Conservation (phyloP, 208 protist species). For the Naegleria lovaniensis region DNA sequence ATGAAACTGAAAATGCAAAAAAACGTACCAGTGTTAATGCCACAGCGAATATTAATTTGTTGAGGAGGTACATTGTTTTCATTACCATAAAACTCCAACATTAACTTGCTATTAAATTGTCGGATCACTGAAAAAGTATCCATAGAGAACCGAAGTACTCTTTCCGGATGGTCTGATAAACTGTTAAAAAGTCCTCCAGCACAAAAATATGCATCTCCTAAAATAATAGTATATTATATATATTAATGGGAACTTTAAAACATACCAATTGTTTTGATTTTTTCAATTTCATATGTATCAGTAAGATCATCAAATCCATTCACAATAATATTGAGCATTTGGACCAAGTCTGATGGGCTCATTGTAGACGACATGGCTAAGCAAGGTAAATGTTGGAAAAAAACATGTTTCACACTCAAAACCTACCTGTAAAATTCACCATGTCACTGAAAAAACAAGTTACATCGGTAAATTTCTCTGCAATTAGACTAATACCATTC, state of each 20-base stretch:
- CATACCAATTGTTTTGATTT: conserved; percentile 37
- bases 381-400: too few relatives aligned
- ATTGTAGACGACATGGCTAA: conserved; percentile 34
- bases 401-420: too few relatives aligned
- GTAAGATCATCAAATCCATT: conserved; percentile 18
- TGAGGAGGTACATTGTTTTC: background rate
- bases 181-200: background rate
- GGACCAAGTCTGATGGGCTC: conserved; percentile 10
- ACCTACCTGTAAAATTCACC: conserved; percentile 37
- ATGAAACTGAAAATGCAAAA: too few relatives aligned
- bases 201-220: background rate
- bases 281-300: background rate
- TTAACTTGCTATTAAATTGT: background rate
- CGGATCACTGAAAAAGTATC: background rate
- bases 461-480: background rate
- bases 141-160: background rate
- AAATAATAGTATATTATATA: too few relatives aligned
- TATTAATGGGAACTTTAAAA: too few relatives aligned
- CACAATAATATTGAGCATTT: conserved; percentile 4
- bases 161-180: background rate
- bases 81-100: background rate
- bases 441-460: background rate
- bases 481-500: background rate
- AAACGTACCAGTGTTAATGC: background rate
- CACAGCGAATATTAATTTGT: background rate